These are phyloP conservation scores for Coemansia interrupta DNA, from an alignment of 192 early-diverging fungal genomes.

Conservation along the genomic window DNA sequence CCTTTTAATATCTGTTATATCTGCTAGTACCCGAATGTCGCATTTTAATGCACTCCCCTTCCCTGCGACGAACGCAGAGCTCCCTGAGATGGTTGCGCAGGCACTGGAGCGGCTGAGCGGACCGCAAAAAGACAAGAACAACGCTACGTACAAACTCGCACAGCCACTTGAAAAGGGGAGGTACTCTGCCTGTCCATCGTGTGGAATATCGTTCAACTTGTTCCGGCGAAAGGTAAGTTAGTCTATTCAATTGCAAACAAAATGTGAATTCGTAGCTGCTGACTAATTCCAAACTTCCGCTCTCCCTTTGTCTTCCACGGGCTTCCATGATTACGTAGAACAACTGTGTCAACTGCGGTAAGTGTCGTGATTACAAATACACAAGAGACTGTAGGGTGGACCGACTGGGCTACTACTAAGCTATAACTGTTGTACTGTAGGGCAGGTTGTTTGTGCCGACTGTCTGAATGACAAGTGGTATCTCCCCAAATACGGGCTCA, in stretches of 20 bases:
- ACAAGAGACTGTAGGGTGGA: too few relatives aligned
- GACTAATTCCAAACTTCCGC: too few relatives aligned
- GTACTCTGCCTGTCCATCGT: slow-evolving; percentile 45
- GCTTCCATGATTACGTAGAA: slow-evolving; percentile 5
- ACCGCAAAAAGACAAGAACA: slow-evolving; percentile 26
- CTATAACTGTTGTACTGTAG: slow-evolving; percentile 2
- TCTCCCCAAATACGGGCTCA: slow-evolving; percentile 51
- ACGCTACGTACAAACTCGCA: slow-evolving; percentile 23
- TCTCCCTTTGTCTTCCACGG: too few relatives aligned
- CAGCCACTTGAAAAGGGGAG: slow-evolving; percentile 25
- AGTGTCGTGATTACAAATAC: slow-evolving; percentile 1
- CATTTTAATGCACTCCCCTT: slow-evolving; percentile 35
- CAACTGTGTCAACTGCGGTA: slow-evolving; percentile 45
- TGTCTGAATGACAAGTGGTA: slow-evolving; percentile 43
- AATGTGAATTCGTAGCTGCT: too few relatives aligned
- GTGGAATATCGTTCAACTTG: slow-evolving; percentile 40
- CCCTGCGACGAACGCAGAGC: slow-evolving; percentile 23
- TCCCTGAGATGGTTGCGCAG: slow-evolving; percentile 21
- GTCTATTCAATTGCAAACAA: slow-evolving; percentile 1
- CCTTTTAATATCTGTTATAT: neutral
- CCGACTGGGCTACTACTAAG: too few relatives aligned
- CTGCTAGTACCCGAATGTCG: slow-evolving; percentile 7
- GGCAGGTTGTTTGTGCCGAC: slow-evolving; percentile 47
- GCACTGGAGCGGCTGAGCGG: slow-evolving; percentile 28
- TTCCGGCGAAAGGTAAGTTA: slow-evolving; percentile 41